Evolutionary conservation across 192 early-diverging fungal genomes (phyloP).

Genomic region (Backusella liffmaniae): DNA sequence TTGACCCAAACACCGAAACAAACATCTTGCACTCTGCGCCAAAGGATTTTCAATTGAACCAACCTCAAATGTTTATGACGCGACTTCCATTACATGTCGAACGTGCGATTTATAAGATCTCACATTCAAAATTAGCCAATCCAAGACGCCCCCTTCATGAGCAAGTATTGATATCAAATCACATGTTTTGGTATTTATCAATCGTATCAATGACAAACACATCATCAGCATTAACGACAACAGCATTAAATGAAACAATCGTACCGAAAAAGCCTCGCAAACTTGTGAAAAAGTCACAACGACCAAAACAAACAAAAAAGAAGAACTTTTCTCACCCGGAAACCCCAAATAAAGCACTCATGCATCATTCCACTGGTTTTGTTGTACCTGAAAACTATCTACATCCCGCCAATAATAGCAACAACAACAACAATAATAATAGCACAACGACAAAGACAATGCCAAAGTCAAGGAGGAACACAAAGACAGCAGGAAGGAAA

Average conservation of each 20-base stretch:
- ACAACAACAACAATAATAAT: not conserved
- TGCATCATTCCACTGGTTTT: conserved; percentile 22
- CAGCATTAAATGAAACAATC: conserved; percentile 11
- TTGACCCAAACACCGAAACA: conserved; percentile 7
- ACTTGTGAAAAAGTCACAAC: conserved; percentile 9
- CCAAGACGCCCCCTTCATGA: conserved; percentile 70
- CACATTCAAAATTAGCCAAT: conserved; percentile 75
- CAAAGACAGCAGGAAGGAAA: not conserved
- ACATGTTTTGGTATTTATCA: conserved; percentile 83
- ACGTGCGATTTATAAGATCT: conserved; percentile 71
- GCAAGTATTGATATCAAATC: conserved; percentile 75
- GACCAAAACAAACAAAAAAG: not conserved
- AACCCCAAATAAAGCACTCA: not conserved
- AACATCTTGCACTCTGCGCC: conserved; percentile 11
- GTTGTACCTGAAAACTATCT: conserved; percentile 31
- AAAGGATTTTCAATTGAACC: conserved; percentile 20
- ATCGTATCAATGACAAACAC: conserved; percentile 40
- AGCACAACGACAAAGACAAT: not conserved
- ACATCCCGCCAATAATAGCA: conserved; percentile 10
- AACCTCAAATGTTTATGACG: conserved; percentile 25
- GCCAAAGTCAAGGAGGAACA: no score
- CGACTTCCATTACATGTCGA: conserved; percentile 76
- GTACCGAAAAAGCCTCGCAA: conserved; percentile 24
- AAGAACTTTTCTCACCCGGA: not conserved
- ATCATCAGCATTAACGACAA: conserved; percentile 20